Conservation (phyloP, 257 asterid genomes). For the Voacanga thouarsii region DNA sequence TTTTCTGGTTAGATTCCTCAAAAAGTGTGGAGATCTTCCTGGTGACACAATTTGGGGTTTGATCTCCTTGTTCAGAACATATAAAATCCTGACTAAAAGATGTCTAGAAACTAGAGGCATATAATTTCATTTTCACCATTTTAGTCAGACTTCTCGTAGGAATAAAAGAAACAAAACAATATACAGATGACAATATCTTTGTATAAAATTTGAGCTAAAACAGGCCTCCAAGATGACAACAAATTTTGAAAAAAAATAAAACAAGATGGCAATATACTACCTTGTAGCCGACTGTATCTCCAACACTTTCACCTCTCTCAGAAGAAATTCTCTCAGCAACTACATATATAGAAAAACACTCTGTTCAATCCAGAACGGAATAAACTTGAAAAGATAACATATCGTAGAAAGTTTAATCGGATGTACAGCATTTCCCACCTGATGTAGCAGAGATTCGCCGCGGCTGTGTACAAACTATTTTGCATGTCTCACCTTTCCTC, state of each 20-base stretch:
- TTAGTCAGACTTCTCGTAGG: not conserved
- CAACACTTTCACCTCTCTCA: conserved; percentile 89
- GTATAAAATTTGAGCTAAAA: not conserved
- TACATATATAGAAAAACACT: conserved; percentile 38
- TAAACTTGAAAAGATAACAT: not conserved
- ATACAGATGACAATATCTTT: not conserved
- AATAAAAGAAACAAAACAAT: not conserved
- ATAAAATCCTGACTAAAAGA: not conserved
- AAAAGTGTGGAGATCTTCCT: not conserved
- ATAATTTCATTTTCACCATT: not conserved
- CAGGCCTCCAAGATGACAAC: not conserved
- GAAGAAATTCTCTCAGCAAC: conserved; percentile 96
- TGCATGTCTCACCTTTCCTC: conserved; percentile 79
- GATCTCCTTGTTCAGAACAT: not conserved
- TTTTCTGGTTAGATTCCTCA: not conserved
- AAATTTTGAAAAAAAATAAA: not conserved
- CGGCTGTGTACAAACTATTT: conserved; percentile 91
- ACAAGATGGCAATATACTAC: conserved; percentile 34
- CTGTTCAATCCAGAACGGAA: conserved; percentile 1
- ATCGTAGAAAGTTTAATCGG: not conserved
- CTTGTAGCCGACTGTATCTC: conserved; percentile 92
- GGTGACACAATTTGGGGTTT: not conserved
- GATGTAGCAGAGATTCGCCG: conserved; percentile 92
- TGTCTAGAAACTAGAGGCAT: not conserved
- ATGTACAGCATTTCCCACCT: conserved; percentile 38